Evolutionary conservation across 352 stramenopile species (phyloP).

Genomic region (Globisporangium radiosum): DNA sequence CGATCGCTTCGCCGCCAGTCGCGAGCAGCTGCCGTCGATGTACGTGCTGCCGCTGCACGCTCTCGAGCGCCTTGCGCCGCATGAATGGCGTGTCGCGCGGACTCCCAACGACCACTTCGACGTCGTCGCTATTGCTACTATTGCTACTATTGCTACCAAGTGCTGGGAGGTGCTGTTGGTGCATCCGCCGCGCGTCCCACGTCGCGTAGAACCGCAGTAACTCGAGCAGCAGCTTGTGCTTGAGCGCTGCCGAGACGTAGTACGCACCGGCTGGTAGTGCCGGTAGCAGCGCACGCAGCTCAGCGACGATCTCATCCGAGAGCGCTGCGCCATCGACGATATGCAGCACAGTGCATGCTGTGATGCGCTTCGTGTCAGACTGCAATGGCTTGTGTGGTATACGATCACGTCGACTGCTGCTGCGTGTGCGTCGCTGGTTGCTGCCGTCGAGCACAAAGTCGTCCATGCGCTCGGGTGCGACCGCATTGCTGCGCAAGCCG

Average conservation of each 20-base stretch:
- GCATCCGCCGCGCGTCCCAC: conserved; percentile 11
- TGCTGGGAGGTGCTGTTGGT: neutral
- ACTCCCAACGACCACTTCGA: conserved; percentile 49
- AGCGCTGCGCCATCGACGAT: conserved; percentile 37
- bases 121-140: conserved; percentile 6
- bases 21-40: conserved; percentile 29
- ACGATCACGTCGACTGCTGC: neutral
- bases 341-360: conserved; percentile 15
- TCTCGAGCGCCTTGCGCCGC: conserved; percentile 55
- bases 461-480: conserved; percentile 34
- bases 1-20: conserved; percentile 31
- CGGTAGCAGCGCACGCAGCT: conserved; percentile 41
- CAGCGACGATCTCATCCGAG: conserved; percentile 29
- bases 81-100: conserved; percentile 66
- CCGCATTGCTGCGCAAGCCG: conserved; percentile 14
- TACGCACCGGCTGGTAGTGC: conserved; percentile 41
- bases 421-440: conserved; percentile 3
- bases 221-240: conserved; percentile 37
- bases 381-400: too few species aligned
- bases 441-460: conserved; percentile 31
- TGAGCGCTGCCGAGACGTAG: conserved; percentile 37
- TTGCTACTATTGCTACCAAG: neutral
- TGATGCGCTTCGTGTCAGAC: neutral
- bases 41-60: conserved; percentile 25
- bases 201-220: conserved; percentile 52